Evolutionary conservation across 768 basidiomycete species (phyloP).

Genomic region (Megacollybia marginata): DNA sequence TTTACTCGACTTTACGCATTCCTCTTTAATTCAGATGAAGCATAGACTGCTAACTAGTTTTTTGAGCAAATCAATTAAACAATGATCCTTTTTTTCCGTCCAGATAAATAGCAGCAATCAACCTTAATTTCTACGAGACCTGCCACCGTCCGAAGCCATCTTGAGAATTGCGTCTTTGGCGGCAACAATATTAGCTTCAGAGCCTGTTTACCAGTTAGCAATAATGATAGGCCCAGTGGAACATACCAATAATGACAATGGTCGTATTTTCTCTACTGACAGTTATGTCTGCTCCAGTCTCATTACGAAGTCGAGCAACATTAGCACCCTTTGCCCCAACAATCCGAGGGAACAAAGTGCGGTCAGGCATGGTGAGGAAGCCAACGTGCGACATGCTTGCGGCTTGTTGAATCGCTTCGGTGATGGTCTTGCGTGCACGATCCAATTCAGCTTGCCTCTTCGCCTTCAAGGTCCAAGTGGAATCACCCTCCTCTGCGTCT

Average conservation of each 20-base stretch:
- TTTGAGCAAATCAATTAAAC: too few species aligned
- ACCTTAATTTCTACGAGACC: slow-evolving; percentile 32
- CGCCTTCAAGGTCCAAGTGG: slow-evolving; percentile 79
- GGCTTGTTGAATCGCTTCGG: slow-evolving; percentile 67
- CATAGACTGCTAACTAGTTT: too few species aligned
- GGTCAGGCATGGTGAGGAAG: slow-evolving; percentile 76
- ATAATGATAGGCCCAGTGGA: neutral
- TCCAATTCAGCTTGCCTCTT: slow-evolving; percentile 74
- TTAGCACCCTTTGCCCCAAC: slow-evolving; percentile 90
- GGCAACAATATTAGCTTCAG: slow-evolving; percentile 56
- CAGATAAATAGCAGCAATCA: slow-evolving; percentile 3
- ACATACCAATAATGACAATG: slow-evolving; percentile 81
- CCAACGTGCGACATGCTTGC: slow-evolving; percentile 71
- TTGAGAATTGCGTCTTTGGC: slow-evolving; percentile 74
- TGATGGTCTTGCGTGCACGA: slow-evolving; percentile 58
- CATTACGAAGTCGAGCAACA: slow-evolving; percentile 77
- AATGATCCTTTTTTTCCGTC: neutral
- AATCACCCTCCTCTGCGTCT: slow-evolving; percentile 75
- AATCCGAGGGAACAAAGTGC: slow-evolving; percentile 85
- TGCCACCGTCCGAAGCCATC: slow-evolving; percentile 37
- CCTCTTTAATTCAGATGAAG: too few species aligned
- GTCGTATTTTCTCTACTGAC: slow-evolving; percentile 84
- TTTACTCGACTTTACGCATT: too few species aligned
- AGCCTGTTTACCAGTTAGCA: slow-evolving; percentile 34
- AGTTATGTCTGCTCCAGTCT: slow-evolving; percentile 88